A percentile compares a stretch with the other conserved stretches of the same genome.
Conservation (phyloP, 495 filamentous ascomycete genomes). For the Neurospora discreta region DNA sequence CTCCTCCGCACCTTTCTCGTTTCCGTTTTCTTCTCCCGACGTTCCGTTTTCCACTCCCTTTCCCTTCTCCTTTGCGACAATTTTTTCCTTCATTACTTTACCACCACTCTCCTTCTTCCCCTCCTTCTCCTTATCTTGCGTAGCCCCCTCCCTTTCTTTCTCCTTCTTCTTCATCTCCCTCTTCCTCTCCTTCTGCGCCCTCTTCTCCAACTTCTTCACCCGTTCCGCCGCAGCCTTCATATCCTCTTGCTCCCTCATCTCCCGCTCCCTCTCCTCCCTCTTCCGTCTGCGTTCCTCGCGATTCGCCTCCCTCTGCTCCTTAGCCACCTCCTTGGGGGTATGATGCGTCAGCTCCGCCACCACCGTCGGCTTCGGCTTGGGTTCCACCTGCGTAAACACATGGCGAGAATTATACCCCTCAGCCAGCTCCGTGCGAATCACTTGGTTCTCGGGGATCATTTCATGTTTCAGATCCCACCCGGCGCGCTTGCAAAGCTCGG, state of each 20-base stretch:
- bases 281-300: neutral
- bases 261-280: neutral
- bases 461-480: slow-evolving; percentile 85
- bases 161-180: neutral
- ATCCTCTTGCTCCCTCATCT: slow-evolving; percentile 1
- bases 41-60: neutral
- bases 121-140: neutral
- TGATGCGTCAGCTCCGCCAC: neutral
- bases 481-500: slow-evolving; percentile 73
- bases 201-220: neutral
- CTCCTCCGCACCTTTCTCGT: neutral
- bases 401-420: slow-evolving; percentile 59
- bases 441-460: slow-evolving; percentile 64
- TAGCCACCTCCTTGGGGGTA: neutral
- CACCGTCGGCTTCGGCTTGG: neutral
- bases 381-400: slow-evolving; percentile 36
- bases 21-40: neutral
- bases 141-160: neutral
- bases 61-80: neutral
- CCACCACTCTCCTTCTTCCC: neutral
- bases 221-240: neutral
- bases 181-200: neutral
- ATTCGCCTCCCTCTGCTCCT: slow-evolving; percentile 1
- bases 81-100: neutral
- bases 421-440: slow-evolving; percentile 43